Evolutionary conservation across 2,329 filamentous ascomycete genomes (phyloP).

Genomic region (Xylariaceae sp.): DNA sequence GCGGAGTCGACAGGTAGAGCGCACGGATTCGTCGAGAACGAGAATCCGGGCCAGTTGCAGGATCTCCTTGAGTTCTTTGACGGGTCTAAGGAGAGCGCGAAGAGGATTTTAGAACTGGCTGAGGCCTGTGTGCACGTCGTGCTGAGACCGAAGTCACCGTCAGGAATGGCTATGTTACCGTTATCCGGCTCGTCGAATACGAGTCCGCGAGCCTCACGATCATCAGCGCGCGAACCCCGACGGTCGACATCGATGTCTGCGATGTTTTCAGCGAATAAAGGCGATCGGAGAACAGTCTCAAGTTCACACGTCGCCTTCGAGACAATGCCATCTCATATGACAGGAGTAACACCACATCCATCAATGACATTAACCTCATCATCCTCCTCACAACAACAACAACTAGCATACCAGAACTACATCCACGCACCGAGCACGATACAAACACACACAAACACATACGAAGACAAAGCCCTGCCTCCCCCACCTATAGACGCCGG

Average conservation of each 20-base stretch:
- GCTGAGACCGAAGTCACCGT: slow-evolving; percentile 28
- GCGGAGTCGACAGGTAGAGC: slow-evolving; percentile 51
- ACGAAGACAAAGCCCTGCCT: slow-evolving; percentile 28
- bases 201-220: slow-evolving; percentile 6
- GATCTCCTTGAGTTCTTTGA: slow-evolving; percentile 62
- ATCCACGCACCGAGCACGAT: slow-evolving; percentile 15
- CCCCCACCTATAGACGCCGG: slow-evolving; percentile 27
- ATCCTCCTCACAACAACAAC: slow-evolving; percentile 1
- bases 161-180: slow-evolving; percentile 9
- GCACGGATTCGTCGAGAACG: slow-evolving; percentile 56
- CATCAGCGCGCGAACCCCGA: slow-evolving; percentile 19
- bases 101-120: slow-evolving; percentile 52
- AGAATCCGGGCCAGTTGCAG: slow-evolving; percentile 57
- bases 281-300: slow-evolving; percentile 14
- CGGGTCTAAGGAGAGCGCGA: slow-evolving; percentile 50
- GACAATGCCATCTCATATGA: slow-evolving; percentile 5
- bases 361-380: slow-evolving; percentile 16
- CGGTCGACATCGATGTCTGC: slow-evolving; percentile 27
- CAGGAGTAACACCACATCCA: slow-evolving; percentile 8
- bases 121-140: slow-evolving; percentile 37
- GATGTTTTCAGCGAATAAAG: slow-evolving; percentile 15
- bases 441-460: slow-evolving; percentile 12
- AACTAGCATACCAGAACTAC: slow-evolving; percentile 10
- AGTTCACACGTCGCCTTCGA: slow-evolving; percentile 13
- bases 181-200: slow-evolving; percentile 2